phyloP scores from a whole-genome alignment of 140 eudicot genomes.

The Stevia rebaudiana region DNA sequence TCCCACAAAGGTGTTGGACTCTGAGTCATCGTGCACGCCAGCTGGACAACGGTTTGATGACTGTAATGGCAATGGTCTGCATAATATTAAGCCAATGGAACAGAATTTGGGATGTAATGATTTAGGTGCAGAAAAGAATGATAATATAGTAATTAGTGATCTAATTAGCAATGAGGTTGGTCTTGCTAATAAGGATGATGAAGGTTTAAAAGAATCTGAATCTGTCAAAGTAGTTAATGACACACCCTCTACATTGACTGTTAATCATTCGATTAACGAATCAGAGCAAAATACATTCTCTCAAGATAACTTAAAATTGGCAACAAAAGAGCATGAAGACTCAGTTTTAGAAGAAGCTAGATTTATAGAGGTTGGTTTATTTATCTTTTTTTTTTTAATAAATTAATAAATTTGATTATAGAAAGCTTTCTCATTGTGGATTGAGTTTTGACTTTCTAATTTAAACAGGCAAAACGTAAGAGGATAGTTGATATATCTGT shows the following conservation, averaged over 20 bases:
- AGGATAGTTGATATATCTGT: conserved; percentile 67
- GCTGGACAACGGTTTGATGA: conserved; percentile 46
- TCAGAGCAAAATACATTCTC: conserved; percentile 38
- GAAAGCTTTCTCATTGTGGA: conserved; percentile 17
- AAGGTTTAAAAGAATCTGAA: conserved; percentile 29
- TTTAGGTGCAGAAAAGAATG: conserved; percentile 32
- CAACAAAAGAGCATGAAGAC: conserved; percentile 57
- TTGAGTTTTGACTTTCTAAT: conserved; percentile 10
- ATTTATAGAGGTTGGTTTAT: conserved; percentile 58
- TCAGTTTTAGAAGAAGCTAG: conserved; percentile 65
- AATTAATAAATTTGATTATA: not conserved
- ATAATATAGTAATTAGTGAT: conserved; percentile 17
- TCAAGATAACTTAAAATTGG: conserved; percentile 23
- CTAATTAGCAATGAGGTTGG: conserved; percentile 32
- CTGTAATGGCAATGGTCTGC: conserved; percentile 33
- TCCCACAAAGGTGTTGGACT: conserved; percentile 43
- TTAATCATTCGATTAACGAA: conserved; percentile 24
- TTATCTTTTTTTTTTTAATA: not conserved
- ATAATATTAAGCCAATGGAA: conserved; percentile 38
- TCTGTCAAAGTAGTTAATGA: conserved; percentile 27
- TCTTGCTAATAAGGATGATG: conserved; percentile 16
- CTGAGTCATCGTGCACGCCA: conserved; percentile 65
- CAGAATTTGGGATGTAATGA: conserved; percentile 31
- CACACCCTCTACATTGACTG: conserved; percentile 28
- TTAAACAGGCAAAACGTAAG: conserved; percentile 69